Conservation (phyloP, 225 moss, liverwort and hornwort species). For the Polytrichum commune region DNA sequence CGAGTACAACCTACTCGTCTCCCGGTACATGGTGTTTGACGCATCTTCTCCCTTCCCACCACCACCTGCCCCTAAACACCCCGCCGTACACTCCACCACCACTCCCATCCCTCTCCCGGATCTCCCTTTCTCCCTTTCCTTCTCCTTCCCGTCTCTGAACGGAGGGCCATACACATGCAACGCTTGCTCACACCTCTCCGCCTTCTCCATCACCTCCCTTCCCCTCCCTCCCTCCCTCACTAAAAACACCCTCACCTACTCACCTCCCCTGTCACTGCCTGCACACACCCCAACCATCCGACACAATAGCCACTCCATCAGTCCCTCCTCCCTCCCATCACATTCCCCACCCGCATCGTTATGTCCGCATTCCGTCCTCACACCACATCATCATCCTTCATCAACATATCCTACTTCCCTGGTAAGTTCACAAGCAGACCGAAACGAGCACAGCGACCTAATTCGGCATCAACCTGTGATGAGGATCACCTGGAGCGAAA, state of each 20-base stretch:
- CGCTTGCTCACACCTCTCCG: background rate
- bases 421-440: too few species aligned
- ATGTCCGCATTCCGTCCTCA: background rate
- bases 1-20: background rate
- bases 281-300: background rate
- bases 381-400: background rate
- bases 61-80: background rate
- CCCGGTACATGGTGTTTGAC: background rate
- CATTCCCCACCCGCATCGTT: background rate
- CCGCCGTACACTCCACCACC: background rate
- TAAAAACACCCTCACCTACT: background rate
- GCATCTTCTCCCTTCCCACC: too few species aligned
- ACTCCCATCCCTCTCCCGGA: slow-evolving; percentile 2
- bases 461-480: too few species aligned
- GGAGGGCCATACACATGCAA: background rate
- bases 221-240: background rate
- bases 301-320: background rate
- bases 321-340: background rate
- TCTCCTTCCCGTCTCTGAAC: background rate
- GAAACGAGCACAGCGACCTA: too few species aligned
- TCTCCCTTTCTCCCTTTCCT: background rate
- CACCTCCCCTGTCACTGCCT: background rate
- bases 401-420: too few species aligned
- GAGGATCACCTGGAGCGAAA: too few species aligned
- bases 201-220: background rate